phyloP scores from a whole-genome alignment of 768 basidiomycete genomes.

The Tubosaeta brunneosetosa region DNA sequence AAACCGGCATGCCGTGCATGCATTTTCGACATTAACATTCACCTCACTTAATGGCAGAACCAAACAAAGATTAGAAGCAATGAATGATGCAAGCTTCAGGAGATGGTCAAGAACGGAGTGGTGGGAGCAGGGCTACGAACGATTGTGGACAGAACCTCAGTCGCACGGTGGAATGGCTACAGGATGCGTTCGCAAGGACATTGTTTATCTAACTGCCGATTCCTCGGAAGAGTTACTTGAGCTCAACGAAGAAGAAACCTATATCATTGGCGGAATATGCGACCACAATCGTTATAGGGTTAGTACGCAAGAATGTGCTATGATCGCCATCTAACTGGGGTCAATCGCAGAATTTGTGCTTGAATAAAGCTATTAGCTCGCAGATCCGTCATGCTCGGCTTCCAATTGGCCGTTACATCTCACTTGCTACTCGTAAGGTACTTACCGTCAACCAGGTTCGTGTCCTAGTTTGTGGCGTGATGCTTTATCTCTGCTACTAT shows the following conservation, averaged over 20 bases:
- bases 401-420: conserved; percentile 90
- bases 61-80: conserved; percentile 55
- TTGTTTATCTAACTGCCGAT: conserved; percentile 95
- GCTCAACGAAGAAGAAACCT: conserved; percentile 78
- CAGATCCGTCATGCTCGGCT: conserved; percentile 82
- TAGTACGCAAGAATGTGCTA: background rate
- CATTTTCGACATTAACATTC: conserved; percentile 71
- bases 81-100: conserved; percentile 63
- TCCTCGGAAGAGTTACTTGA: conserved; percentile 81
- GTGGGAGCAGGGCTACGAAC: conserved; percentile 74
- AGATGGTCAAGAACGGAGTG: conserved; percentile 82
- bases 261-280: conserved; percentile 93
- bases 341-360: conserved; percentile 69
- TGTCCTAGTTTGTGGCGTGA: background rate
- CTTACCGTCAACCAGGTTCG: conserved; percentile 90
- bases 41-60: conserved; percentile 77
- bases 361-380: conserved; percentile 74
- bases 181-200: conserved; percentile 37
- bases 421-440: conserved; percentile 87
- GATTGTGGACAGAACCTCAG: conserved; percentile 47
- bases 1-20: conserved; percentile 67
- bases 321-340: conserved; percentile 6
- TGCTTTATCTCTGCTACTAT: background rate
- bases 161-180: background rate
- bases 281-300: conserved; percentile 98